A percentile compares a stretch with the other conserved stretches of the same genome.
Conservation (phyloP, 306 rosid species). For the Prunus mume region DNA sequence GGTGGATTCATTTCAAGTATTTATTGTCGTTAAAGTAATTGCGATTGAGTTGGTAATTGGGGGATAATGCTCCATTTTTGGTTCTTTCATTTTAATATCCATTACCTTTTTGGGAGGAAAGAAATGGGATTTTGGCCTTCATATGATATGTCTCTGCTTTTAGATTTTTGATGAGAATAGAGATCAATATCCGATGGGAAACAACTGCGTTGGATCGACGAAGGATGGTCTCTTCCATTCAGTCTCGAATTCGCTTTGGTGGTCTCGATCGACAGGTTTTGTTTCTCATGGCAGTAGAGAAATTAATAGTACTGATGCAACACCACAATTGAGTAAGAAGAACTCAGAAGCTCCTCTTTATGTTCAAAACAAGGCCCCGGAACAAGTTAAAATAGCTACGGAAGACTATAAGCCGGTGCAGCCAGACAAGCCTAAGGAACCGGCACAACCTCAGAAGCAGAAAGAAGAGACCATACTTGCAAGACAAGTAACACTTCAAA, state of each 20-base stretch:
- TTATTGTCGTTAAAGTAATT: background rate
- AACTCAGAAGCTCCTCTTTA: background rate
- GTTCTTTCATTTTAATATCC: background rate
- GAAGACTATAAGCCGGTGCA: constrained; percentile 29
- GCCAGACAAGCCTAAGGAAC: background rate
- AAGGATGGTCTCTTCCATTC: constrained; percentile 29
- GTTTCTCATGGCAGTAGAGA: constrained; percentile 8
- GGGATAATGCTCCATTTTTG: background rate
- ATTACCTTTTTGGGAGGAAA: constrained; percentile 2
- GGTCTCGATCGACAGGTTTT: constrained; percentile 32
- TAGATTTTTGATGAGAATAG: constrained; percentile 5
- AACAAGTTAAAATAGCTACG: constrained; percentile 37
- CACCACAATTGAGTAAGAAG: constrained; percentile 8
- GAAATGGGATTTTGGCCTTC: constrained; percentile 2
- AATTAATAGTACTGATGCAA: background rate
- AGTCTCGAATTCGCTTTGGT: constrained; percentile 39
- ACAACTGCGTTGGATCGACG: constrained; percentile 60
- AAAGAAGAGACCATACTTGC: constrained; percentile 16
- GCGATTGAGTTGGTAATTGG: constrained; percentile 4
- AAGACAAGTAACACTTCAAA: background rate
- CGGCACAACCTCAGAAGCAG: background rate
- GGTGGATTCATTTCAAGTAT: background rate
- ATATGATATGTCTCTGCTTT: constrained; percentile 6
- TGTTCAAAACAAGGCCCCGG: constrained; percentile 53
- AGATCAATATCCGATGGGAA: constrained; percentile 58